Base-by-base conservation (phyloP, 2,329 filamentous ascomycete species). In the Aspergillus carbonarius region DNA sequence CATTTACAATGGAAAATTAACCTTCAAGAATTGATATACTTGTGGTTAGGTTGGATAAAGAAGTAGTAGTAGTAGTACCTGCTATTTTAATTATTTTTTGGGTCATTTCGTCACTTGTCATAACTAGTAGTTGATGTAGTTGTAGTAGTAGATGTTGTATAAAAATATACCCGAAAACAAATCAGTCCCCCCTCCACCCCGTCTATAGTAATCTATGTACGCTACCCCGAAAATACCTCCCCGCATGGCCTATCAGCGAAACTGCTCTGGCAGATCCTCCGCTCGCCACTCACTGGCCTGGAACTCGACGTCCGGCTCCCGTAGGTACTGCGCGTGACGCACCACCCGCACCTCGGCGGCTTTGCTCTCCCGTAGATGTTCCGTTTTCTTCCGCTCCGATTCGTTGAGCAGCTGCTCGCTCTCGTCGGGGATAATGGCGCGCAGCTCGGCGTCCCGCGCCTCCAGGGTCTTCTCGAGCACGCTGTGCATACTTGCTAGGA, bases 401-500 rank as follows among this genome's bases (percentile, higher is more conserved):
- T 81, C 63, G 74, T 78, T 65, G 76, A 76, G 62, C 18, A 63
- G 37, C 27, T 59, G n/a, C 10, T 61, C 64, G 3, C 68, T 66
- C 18, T 69, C 68, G 13, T 65, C 58, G 1, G 60, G 55, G 8
- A 65, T 59, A 34, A 70, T 66, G 44, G 57, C 66, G 35, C 72
- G 78, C 79, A 93, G 85, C 66, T 86, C 86, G 60, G 82, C 79
- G 66, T 88, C 82, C 58, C 92, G 90, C 65, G 84, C 85, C 60
- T 81, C 80, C 65, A 86, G 83, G 6, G 88, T 91, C 72, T 83
- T 84, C 64, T 81, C 80, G 46, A 99, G 79, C 39, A 98, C 87
- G 66, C 88, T 86, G 71, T 97, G 91, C 93, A 99, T 98, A 71
- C 89, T 95, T 8, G 90, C 92, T 25, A 98, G 78, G 5, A 96